Evolutionary conservation across 2,329 filamentous ascomycete species (phyloP).

Genomic region (Anisogramma anomala): DNA sequence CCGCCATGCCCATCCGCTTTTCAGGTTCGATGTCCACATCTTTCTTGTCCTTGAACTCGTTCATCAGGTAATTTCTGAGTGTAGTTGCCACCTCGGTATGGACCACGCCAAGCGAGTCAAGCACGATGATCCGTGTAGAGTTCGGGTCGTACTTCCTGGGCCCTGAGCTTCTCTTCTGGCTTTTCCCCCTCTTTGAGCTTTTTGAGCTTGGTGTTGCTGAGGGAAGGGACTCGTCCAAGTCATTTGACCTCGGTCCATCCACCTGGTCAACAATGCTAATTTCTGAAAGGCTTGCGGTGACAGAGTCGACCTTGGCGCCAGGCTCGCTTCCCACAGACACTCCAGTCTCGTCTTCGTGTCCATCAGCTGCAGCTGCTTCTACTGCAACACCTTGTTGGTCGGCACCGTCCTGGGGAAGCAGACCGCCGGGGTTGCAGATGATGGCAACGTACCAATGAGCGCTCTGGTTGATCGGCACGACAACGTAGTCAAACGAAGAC

Average conservation of each 20-base stretch:
- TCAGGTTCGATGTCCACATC: constrained; percentile 28
- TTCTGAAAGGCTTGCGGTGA: constrained; percentile 2
- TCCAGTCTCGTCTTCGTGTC: too few relatives aligned
- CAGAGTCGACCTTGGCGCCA: constrained; percentile 10
- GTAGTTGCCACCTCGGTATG: constrained; percentile 54
- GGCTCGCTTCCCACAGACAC: neutral
- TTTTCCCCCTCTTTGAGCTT: too few relatives aligned
- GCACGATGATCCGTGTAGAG: constrained; percentile 64
- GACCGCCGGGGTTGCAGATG: constrained; percentile 72
- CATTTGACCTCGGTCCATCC: constrained; percentile 1
- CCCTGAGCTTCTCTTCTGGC: constrained; percentile 21
- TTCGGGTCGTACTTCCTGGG: constrained; percentile 34
- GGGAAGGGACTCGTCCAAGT: neutral
- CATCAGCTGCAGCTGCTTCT: neutral
- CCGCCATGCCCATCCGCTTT: constrained; percentile 45
- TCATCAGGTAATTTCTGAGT: constrained; percentile 65
- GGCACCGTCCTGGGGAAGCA: constrained; percentile 28
- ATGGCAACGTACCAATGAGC: constrained; percentile 92
- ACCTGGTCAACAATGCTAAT: constrained; percentile 4
- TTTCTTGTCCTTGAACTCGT: constrained; percentile 58
- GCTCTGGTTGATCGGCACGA: constrained; percentile 83
- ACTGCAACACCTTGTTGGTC: neutral
- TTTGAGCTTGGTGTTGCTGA: constrained; percentile 3
- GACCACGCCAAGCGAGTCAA: constrained; percentile 67
- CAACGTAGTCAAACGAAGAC: constrained; percentile 74